Percentiles rank a stretch among this genome's conserved stretches.
Evolutionary conservation across 2,329 filamentous ascomycete genomes (phyloP).

Genomic region (Bipolaris zeicola): DNA sequence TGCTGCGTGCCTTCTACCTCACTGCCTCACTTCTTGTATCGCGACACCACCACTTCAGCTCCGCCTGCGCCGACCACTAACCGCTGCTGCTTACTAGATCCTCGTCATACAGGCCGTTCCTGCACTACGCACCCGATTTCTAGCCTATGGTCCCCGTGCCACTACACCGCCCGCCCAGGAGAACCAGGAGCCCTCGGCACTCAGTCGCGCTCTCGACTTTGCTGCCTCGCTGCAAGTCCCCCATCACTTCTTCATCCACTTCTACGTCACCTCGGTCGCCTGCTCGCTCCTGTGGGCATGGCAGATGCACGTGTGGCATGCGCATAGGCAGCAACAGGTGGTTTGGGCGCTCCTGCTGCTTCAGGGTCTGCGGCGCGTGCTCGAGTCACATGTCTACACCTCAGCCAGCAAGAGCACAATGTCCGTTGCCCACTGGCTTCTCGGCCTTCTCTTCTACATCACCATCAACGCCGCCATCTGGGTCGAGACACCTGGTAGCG

Average conservation of each 20-base stretch:
- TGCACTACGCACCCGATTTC: slow-evolving; percentile 60
- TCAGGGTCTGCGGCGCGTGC: slow-evolving; percentile 76
- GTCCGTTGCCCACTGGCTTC: slow-evolving; percentile 81
- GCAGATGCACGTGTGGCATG: slow-evolving; percentile 59
- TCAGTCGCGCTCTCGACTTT: slow-evolving; percentile 53
- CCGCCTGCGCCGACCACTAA: slow-evolving; percentile 31
- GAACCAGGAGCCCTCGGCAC: slow-evolving; percentile 8
- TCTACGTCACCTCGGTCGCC: slow-evolving; percentile 75
- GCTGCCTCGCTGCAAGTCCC: slow-evolving; percentile 69
- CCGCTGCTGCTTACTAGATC: slow-evolving; percentile 50
- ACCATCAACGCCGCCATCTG: slow-evolving; percentile 76
- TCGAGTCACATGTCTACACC: slow-evolving; percentile 72
- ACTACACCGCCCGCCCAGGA: slow-evolving; percentile 16
- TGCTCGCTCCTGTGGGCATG: slow-evolving; percentile 76
- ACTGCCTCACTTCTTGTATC: slow-evolving; percentile 49
- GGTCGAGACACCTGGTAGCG: slow-evolving; percentile 70
- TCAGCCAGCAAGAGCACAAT: slow-evolving; percentile 76
- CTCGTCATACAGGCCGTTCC: slow-evolving; percentile 59
- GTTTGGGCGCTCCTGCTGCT: slow-evolving; percentile 75
- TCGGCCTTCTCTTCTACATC: slow-evolving; percentile 80
- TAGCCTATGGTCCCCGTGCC: slow-evolving; percentile 65
- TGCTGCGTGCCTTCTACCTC: slow-evolving; percentile 47
- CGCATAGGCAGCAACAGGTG: slow-evolving; percentile 63
- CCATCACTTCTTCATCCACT: slow-evolving; percentile 87
- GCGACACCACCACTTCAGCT: slow-evolving; percentile 35